phyloP scores from a whole-genome alignment of 495 filamentous ascomycete species.

The Neurospora tetraspora region DNA sequence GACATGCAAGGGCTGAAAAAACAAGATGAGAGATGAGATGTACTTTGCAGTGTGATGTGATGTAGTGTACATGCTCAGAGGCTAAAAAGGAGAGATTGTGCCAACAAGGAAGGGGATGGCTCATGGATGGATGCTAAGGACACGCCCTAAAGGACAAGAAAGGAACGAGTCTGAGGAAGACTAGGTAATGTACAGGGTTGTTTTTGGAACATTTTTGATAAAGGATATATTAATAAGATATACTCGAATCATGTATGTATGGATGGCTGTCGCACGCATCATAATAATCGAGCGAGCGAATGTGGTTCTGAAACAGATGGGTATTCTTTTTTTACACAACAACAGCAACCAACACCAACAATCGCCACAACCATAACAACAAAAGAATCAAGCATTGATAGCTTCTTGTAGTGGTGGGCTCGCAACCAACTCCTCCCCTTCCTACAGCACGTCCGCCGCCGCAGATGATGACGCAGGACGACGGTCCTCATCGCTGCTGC shows the following conservation, averaged over 20 bases:
- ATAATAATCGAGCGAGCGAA: neutral
- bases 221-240: neutral
- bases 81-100: neutral
- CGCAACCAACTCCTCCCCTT: conserved; percentile 22
- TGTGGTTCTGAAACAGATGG: neutral
- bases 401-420: conserved; percentile 28
- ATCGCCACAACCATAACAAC: neutral
- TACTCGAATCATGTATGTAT: neutral
- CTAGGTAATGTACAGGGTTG: neutral
- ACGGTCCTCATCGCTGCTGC: neutral
- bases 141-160: neutral
- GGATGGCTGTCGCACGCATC: neutral
- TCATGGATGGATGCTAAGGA: neutral
- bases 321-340: neutral
- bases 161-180: neutral
- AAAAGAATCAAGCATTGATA: conserved; percentile 24
- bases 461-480: neutral
- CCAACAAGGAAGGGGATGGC: neutral
- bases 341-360: neutral
- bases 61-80: neutral
- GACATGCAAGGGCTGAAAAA: neutral
- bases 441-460: neutral
- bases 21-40: too few species aligned
- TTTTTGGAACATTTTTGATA: neutral
- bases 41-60: too few species aligned